Evolutionary conservation across 306 rosid species (phyloP).

Genomic region (Dryas octopetala): DNA sequence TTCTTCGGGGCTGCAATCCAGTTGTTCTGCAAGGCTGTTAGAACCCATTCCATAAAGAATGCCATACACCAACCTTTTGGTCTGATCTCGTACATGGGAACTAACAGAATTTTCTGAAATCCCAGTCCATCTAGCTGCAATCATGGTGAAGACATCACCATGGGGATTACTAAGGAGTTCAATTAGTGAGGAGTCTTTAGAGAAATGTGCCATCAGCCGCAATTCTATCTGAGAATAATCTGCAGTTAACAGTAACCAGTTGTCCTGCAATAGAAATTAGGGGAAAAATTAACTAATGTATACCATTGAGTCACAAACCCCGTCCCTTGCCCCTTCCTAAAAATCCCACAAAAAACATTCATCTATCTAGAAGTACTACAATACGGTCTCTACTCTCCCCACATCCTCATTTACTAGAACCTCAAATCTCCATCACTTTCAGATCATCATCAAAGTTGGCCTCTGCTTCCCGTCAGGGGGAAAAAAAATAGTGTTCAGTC

Average conservation of each 20-base stretch:
- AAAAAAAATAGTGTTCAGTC: background rate
- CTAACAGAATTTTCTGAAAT: slow-evolving; percentile 64
- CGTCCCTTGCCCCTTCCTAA: background rate
- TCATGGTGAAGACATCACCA: slow-evolving; percentile 83
- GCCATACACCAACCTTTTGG: slow-evolving; percentile 90
- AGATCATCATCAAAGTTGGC: background rate
- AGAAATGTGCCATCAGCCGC: slow-evolving; percentile 97
- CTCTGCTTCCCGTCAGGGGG: background rate
- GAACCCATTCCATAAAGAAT: slow-evolving; percentile 98
- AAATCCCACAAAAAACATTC: background rate
- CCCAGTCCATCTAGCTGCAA: slow-evolving; percentile 91
- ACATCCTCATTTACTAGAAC: background rate
- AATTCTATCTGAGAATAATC: slow-evolving; percentile 98
- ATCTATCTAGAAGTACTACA: background rate
- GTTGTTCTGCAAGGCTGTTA: slow-evolving; percentile 80
- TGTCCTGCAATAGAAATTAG: slow-evolving; percentile 52
- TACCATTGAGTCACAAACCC: background rate
- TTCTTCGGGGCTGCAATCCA: slow-evolving; percentile 71
- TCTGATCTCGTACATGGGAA: slow-evolving; percentile 73
- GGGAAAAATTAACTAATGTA: slow-evolving; percentile 24
- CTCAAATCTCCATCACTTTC: background rate
- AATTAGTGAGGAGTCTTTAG: slow-evolving; percentile 69
- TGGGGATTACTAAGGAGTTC: slow-evolving; percentile 70
- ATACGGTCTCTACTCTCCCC: background rate
- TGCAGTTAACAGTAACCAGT: slow-evolving; percentile 87